Base-by-base conservation (phyloP, 2,329 filamentous ascomycete species). In the Aspergillus intermedius region DNA sequence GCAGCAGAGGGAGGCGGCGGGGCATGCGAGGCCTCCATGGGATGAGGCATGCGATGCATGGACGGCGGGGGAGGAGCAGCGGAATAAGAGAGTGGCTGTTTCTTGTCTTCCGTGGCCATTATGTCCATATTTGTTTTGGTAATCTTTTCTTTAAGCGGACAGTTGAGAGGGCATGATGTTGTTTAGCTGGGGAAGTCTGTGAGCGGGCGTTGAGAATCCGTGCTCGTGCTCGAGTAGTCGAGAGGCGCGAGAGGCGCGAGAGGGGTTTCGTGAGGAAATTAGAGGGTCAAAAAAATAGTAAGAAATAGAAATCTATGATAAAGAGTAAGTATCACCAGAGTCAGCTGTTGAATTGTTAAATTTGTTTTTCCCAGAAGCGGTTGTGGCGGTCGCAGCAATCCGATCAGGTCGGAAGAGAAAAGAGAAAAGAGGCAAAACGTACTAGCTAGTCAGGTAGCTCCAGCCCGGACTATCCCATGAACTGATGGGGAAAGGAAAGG, bases 41-140 rank as follows among this genome's bases (percentile, higher is more conserved):
- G 61, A 17, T 62, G 61, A 15, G 63, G 64, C 47, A 63, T 62
- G 45, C 61, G 64, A 55, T 62, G 64, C 61, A 63, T 62, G 32
- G 54, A 50, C 17, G 48, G 51, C 21, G 55, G 59, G 44, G 54
- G 45, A 48, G 55, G 52, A 42, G 49, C 54, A 34, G 55, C 52
- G 49, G 58, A 60, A 35, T 58, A 51, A 42, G 56, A 51, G 39
- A 60, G 50, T 13, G 50, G 48, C 46, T 57, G 59, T 28, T 57
- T 44, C 49, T 61, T 61, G 39, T 64, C 60, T 51, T 64, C 58
- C 37, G 57, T 52, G 46, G 57, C 49, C 44, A 59, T 52, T 32
- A 59, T 55, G 45, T 64, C 60, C 56, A 61, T 60, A 48, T 48
- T 60, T 44, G 51, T 56, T 37, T 37, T 28, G 10, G 21, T 30